Evolutionary conservation across 2,329 filamentous ascomycete species (phyloP).

Genomic region (Cladobotryum protrusum): DNA sequence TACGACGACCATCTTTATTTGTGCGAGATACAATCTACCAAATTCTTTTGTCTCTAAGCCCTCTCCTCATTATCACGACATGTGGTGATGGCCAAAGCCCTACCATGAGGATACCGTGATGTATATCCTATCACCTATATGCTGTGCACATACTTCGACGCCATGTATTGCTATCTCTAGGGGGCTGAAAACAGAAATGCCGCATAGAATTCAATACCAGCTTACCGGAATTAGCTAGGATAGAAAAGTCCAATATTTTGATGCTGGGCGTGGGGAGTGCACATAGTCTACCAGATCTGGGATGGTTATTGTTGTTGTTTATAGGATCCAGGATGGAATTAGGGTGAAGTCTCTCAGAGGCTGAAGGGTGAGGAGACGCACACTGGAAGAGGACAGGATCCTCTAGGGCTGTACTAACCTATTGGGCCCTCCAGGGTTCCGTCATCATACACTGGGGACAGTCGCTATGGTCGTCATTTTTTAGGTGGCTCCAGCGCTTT

Average conservation of each 20-base stretch:
- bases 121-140: too few species aligned
- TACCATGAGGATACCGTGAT: background rate
- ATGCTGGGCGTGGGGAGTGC: constrained; percentile 2
- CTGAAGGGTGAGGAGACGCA: background rate
- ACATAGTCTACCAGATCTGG: constrained; percentile 9
- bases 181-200: background rate
- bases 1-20: too few species aligned
- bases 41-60: background rate
- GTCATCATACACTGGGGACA: too few species aligned
- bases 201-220: constrained; percentile 5
- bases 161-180: background rate
- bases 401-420: too few species aligned
- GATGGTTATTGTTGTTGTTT: background rate
- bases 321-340: background rate
- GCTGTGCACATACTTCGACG: background rate
- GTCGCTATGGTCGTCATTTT: too few species aligned
- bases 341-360: too few species aligned
- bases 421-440: too few species aligned
- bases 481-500: too few species aligned
- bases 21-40: background rate
- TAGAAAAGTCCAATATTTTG: background rate
- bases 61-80: too few species aligned
- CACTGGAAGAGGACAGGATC: too few species aligned
- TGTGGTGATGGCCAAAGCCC: background rate
- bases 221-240: background rate